These are phyloP conservation scores for Debaryomyces robertsiae DNA, from an alignment of 1,139 yeast species.

Conservation along the genomic window DNA sequence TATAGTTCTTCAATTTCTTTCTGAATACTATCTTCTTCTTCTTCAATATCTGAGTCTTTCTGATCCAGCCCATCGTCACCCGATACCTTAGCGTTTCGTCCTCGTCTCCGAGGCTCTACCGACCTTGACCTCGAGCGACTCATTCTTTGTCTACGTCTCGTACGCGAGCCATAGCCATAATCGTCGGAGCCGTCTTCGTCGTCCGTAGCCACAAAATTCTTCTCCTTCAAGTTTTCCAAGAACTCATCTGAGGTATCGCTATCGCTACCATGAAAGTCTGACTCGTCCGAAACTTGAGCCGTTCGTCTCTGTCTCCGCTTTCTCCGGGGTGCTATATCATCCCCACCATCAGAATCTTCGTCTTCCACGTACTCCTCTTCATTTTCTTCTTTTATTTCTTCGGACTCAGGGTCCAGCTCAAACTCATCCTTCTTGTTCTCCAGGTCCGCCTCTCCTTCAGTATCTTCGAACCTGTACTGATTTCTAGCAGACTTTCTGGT, in stretches of 20 bases:
- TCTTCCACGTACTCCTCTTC: constrained; percentile 27
- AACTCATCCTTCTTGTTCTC: constrained; percentile 13
- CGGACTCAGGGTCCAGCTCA: constrained; percentile 11
- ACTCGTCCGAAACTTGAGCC: constrained; percentile 24
- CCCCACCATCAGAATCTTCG: constrained; percentile 40
- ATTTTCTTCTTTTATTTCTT: constrained; percentile 14
- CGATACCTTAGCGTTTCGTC: constrained; percentile 21
- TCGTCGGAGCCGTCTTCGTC: constrained; percentile 32
- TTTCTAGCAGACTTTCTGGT: constrained; percentile 3
- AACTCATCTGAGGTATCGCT: constrained; percentile 34
- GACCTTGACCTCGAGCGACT: constrained; percentile 32
- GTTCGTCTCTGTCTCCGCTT: constrained; percentile 22
- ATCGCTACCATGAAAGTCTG: constrained; percentile 32
- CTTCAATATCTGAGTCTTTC: constrained; percentile 23
- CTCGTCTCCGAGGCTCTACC: constrained; percentile 23
- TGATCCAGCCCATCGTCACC: constrained; percentile 29
- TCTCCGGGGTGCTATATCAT: constrained; percentile 14
- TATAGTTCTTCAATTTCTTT: constrained; percentile 55
- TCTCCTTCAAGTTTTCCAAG: constrained; percentile 32
- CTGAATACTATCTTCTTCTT: constrained; percentile 44
- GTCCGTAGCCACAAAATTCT: constrained; percentile 42
- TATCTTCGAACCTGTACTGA: constrained; percentile 16
- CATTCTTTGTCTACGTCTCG: constrained; percentile 20
- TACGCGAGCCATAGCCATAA: constrained; percentile 28
- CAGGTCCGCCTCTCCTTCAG: constrained; percentile 20